Conservation (phyloP, 768 basidiomycete species). For the Kwoniella newhampshirensis region DNA sequence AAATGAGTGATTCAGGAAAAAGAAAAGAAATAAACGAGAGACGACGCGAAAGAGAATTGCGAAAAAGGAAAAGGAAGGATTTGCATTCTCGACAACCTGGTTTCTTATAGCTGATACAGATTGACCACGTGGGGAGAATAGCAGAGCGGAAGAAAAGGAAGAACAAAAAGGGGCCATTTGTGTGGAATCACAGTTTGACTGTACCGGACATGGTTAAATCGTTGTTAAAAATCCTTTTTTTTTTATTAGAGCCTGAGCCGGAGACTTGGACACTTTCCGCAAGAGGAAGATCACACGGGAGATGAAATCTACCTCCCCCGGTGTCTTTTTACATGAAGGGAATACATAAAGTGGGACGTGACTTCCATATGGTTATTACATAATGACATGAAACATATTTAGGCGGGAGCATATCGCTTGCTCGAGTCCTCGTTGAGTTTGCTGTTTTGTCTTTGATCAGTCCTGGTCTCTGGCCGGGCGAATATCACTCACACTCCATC, state of each 20-base stretch:
- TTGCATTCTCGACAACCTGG: neutral
- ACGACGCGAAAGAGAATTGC: neutral
- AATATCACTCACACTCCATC: neutral
- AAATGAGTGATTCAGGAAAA: conserved; percentile 18
- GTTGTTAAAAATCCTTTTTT: no score
- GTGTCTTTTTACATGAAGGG: neutral
- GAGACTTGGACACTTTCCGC: no score
- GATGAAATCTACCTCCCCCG: no score
- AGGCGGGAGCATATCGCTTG: neutral
- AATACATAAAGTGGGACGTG: neutral
- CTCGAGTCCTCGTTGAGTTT: neutral
- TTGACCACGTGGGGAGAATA: neutral
- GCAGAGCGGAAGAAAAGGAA: neutral
- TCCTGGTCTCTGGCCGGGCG: neutral
- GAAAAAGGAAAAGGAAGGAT: conserved; percentile 6
- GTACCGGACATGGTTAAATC: no score
- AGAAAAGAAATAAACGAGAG: neutral
- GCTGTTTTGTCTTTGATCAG: conserved; percentile 2
- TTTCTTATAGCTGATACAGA: neutral
- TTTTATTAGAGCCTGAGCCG: no score
- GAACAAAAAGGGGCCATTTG: no score
- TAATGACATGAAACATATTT: neutral
- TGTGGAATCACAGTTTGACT: no score
- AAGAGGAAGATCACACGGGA: no score
- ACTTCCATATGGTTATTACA: neutral